These are phyloP conservation scores for Tripterygium wilfordii DNA, from an alignment of 177 flowering plant species.

Conservation along the genomic window DNA sequence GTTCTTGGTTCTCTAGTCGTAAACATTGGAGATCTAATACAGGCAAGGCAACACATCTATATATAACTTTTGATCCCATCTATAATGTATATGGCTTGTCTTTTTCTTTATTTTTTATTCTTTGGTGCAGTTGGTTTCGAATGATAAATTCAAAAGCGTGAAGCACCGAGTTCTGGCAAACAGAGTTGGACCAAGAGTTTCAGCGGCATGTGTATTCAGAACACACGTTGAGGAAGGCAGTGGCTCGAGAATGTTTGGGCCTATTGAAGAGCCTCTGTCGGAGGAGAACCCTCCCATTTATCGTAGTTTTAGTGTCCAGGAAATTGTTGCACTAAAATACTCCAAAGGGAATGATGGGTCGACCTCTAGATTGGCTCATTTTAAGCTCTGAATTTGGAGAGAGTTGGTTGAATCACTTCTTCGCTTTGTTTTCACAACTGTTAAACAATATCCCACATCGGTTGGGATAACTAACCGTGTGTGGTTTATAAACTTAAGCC, in stretches of 20 bases:
- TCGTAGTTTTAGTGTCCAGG: no score
- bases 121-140: slow-evolving; percentile 3
- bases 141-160: slow-evolving; percentile 11
- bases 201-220: slow-evolving; percentile 6
- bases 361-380: background rate
- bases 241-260: background rate
- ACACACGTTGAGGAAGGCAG: background rate
- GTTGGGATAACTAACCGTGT: no score
- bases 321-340: background rate
- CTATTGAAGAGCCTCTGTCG: background rate
- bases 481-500: no score
- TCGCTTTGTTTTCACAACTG: no score
- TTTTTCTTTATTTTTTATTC: background rate
- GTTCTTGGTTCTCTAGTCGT: slow-evolving; percentile 34
- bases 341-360: background rate
- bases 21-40: slow-evolving; percentile 41
- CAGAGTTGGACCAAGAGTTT: slow-evolving; percentile 4
- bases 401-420: no score
- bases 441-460: no score
- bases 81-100: background rate
- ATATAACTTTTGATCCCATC: background rate
- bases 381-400: no score
- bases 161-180: slow-evolving; percentile 8
- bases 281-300: background rate
- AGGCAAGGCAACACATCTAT: slow-evolving; percentile 13